Evolutionary conservation across 306 rosid genomes (phyloP).

Genomic region (Rosa multiflora): DNA sequence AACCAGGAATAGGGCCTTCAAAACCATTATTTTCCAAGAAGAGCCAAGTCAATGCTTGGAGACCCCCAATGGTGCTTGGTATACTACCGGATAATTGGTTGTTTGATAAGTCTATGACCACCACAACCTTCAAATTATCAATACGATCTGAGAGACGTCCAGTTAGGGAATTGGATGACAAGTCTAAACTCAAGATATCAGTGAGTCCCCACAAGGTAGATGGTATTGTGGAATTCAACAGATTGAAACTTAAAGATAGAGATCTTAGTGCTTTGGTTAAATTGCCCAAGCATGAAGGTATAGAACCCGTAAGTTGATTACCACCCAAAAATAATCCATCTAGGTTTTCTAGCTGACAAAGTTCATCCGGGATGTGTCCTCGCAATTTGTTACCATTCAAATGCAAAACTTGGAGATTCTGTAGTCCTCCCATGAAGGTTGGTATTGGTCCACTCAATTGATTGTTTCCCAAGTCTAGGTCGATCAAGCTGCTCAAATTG

Average conservation of each 20-base stretch:
- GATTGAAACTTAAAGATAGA: neutral
- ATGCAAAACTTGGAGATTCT: neutral
- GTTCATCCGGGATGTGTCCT: neutral
- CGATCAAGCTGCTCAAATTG: neutral
- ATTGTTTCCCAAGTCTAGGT: fast-evolving
- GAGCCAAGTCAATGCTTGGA: neutral
- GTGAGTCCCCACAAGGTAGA: no score
- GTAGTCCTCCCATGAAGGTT: neutral
- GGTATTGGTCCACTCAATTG: slow-evolving; percentile 5
- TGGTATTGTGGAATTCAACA: no score
- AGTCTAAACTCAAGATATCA: neutral
- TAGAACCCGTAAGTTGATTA: neutral
- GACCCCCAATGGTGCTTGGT: neutral
- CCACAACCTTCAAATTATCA: neutral
- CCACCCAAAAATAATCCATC: fast-evolving
- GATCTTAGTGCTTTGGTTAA: neutral
- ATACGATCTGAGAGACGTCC: neutral
- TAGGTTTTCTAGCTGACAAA: neutral
- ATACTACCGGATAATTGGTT: neutral
- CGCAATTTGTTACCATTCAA: neutral
- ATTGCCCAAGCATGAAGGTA: neutral
- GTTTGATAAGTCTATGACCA: neutral
- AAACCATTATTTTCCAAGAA: neutral
- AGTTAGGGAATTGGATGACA: slow-evolving; percentile 14
- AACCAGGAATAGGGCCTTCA: neutral